Conservation (phyloP, 148 eudicot species). For the Arctostaphylos glauca region DNA sequence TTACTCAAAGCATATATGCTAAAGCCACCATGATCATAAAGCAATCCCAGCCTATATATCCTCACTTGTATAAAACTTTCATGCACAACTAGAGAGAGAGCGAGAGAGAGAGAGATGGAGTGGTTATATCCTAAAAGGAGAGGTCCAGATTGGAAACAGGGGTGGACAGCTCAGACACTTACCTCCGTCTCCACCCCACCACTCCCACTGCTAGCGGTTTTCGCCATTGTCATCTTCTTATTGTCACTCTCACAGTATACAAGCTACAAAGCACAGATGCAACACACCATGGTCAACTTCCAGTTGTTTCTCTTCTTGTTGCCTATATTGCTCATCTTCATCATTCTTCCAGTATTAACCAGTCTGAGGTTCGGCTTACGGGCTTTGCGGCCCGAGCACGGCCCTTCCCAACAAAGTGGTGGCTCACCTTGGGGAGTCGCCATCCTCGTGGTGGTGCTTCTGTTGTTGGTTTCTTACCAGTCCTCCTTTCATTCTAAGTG, state of each 20-base stretch:
- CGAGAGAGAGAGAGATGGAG: slow-evolving; percentile 35
- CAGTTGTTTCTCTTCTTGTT: slow-evolving; percentile 45
- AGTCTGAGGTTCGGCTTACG: slow-evolving; percentile 30
- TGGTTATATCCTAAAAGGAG: slow-evolving; percentile 33
- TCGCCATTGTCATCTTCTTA: slow-evolving; percentile 54
- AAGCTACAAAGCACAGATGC: slow-evolving; percentile 43
- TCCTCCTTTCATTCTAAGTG: slow-evolving; percentile 49
- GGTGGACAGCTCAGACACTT: slow-evolving; percentile 38
- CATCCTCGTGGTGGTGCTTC: slow-evolving; percentile 37
- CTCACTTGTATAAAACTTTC: slow-evolving; percentile 11
- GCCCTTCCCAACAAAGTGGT: slow-evolving; percentile 10
- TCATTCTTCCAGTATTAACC: slow-evolving; percentile 39
- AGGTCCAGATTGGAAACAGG: slow-evolving; percentile 48
- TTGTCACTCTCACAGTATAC: slow-evolving; percentile 47
- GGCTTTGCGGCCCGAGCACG: slow-evolving; percentile 8
- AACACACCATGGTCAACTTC: slow-evolving; percentile 28
- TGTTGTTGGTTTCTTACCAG: slow-evolving; percentile 45
- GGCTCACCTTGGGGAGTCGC: slow-evolving; percentile 56
- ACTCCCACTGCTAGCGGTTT: slow-evolving; percentile 55
- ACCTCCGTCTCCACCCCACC: slow-evolving; percentile 56
- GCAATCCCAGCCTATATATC: neutral
- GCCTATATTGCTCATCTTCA: slow-evolving; percentile 38
- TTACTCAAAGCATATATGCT: slow-evolving; percentile 60
- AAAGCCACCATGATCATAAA: slow-evolving; percentile 25
- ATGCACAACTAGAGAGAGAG: neutral